phyloP scores from a whole-genome alignment of 495 filamentous ascomycete species.

The Polyplosphaeria fusca region DNA sequence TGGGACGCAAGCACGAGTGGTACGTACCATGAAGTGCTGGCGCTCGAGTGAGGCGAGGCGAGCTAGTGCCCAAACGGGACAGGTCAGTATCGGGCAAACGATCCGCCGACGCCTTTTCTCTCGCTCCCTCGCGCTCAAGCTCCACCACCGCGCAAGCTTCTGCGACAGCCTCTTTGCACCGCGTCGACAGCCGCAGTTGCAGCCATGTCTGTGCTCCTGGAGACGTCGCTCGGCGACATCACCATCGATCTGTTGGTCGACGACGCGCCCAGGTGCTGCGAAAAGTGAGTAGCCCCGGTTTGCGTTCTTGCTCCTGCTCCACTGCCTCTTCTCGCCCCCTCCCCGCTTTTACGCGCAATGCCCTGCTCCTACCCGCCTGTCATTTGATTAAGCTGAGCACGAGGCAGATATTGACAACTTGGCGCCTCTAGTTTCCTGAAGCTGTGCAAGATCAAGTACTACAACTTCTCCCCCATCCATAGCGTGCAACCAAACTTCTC shows the following conservation, averaged over 20 bases:
- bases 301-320: background rate
- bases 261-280: constrained; percentile 81
- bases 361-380: too few species aligned
- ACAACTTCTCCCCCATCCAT: constrained; percentile 91
- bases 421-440: constrained; percentile 75
- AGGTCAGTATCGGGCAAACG: too few species aligned
- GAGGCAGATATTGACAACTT: constrained; percentile 52
- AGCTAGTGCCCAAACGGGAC: too few species aligned
- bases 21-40: too few species aligned
- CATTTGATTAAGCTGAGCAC: constrained; percentile 42
- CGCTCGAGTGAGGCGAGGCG: too few species aligned
- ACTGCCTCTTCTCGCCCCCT: constrained; percentile 16
- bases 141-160: background rate
- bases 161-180: background rate
- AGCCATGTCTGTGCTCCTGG: constrained; percentile 75
- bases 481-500: constrained; percentile 87
- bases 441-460: constrained; percentile 97
- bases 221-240: constrained; percentile 88
- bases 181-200: background rate
- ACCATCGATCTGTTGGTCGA: constrained; percentile 87
- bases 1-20: too few species aligned
- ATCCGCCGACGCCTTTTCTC: too few species aligned
- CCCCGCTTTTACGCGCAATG: constrained; percentile 19
- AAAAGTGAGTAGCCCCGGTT: constrained; percentile 64
- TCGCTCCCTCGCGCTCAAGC: background rate